Evolutionary conservation across 164 flowering plant species (phyloP).

Genomic region (Nelumbo lutea): DNA sequence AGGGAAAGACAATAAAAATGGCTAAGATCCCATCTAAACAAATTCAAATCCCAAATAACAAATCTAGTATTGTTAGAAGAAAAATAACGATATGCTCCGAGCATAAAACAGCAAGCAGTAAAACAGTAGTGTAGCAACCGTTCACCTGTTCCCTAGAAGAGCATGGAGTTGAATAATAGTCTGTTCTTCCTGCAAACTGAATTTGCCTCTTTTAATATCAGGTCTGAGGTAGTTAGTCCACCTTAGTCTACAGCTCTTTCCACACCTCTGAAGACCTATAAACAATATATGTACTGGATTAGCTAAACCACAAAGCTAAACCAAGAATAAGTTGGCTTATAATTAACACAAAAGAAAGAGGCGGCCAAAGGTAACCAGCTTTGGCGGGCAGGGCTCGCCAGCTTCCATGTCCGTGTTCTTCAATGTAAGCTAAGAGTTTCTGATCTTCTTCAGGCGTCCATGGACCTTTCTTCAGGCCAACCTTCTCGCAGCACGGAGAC

Average conservation of each 20-base stretch:
- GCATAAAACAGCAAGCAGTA: background rate
- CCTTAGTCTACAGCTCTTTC: constrained; percentile 90
- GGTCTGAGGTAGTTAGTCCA: constrained; percentile 95
- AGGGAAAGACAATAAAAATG: background rate
- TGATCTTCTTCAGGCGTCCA: constrained; percentile 99
- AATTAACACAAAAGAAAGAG: background rate
- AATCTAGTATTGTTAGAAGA: background rate
- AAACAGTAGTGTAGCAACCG: background rate
- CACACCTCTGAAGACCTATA: constrained; percentile 84
- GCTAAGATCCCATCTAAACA: background rate
- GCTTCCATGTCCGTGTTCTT: constrained; percentile 95
- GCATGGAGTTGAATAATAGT: constrained; percentile 98
- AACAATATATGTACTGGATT: background rate
- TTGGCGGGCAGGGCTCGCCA: constrained; percentile 87
- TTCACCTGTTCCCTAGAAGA: constrained; percentile 85
- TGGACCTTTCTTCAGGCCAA: constrained; percentile 92
- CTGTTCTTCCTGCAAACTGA: constrained; percentile 87
- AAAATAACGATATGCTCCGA: background rate
- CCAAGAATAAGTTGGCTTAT: background rate
- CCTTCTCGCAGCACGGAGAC: constrained; percentile 74
- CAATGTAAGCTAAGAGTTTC: constrained; percentile 87
- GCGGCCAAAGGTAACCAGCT: constrained; percentile 53
- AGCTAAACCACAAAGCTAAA: background rate
- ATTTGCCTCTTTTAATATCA: constrained; percentile 91
- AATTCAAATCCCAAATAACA: background rate